phyloP scores from a whole-genome alignment of 306 rosid genomes.

The Rosa rugosa region DNA sequence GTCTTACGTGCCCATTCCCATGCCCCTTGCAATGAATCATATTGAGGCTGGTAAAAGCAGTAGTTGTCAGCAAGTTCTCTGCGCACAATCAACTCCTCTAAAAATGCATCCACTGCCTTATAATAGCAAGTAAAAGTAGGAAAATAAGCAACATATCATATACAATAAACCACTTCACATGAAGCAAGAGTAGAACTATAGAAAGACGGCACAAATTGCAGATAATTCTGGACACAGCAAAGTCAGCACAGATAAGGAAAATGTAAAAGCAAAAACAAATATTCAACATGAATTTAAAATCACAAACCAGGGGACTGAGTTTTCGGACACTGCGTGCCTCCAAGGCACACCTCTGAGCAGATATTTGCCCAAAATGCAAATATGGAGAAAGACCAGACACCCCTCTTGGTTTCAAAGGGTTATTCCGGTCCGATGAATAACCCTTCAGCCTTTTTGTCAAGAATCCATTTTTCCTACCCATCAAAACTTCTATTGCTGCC shows the following conservation, averaged over 20 bases:
- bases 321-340: conserved; percentile 62
- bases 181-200: neutral
- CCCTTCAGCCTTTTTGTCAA: conserved; percentile 76
- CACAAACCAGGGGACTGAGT: conserved; percentile 61
- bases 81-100: conserved; percentile 86
- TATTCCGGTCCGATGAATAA: conserved; percentile 64
- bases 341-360: conserved; percentile 91
- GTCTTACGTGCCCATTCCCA: conserved; percentile 98
- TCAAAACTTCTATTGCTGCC: conserved; percentile 78
- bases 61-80: conserved; percentile 93
- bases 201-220: neutral
- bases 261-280: neutral
- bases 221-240: neutral
- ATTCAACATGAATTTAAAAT: neutral
- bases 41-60: conserved; percentile 84
- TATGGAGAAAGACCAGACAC: conserved; percentile 92
- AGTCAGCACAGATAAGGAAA: neutral
- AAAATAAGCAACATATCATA: conserved; percentile 9
- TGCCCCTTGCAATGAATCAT: conserved; percentile 84
- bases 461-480: conserved; percentile 80
- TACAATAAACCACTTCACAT: conserved; percentile 11
- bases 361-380: conserved; percentile 91
- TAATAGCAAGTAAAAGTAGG: conserved; percentile 27
- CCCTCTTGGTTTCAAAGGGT: conserved; percentile 69
- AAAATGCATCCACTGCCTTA: conserved; percentile 78